Evolutionary conservation across 257 asterid species (phyloP).

Genomic region (Anisodus acutangulus): DNA sequence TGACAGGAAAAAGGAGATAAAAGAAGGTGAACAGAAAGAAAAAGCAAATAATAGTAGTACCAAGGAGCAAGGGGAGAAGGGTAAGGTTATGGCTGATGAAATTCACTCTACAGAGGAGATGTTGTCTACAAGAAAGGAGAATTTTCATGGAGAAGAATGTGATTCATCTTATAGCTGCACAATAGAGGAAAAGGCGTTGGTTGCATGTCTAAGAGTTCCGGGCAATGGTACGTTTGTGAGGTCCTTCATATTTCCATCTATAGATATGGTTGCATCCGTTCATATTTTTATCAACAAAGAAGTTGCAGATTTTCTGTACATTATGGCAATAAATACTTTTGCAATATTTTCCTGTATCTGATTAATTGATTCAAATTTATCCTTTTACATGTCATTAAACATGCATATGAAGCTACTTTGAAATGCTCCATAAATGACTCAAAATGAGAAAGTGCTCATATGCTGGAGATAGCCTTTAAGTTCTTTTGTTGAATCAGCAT

Average conservation of each 20-base stretch:
- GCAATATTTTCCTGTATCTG: background rate
- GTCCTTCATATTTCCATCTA: background rate
- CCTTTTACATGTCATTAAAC: background rate
- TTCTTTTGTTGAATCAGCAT: background rate
- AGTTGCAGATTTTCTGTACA: background rate
- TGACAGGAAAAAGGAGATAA: background rate
- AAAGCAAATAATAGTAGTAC: constrained; percentile 35
- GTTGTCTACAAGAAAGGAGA: constrained; percentile 42
- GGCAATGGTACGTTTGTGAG: constrained; percentile 66
- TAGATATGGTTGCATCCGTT: background rate
- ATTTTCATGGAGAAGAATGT: constrained; percentile 56
- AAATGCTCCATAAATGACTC: background rate
- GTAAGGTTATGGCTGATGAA: constrained; percentile 41
- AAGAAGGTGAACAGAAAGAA: constrained; percentile 23
- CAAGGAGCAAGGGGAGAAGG: constrained; percentile 35
- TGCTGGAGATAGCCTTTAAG: background rate
- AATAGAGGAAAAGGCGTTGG: constrained; percentile 62
- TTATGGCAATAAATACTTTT: background rate
- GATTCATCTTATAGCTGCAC: constrained; percentile 80
- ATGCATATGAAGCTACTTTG: background rate
- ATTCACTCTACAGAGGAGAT: constrained; percentile 39
- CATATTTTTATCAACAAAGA: background rate
- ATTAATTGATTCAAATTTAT: background rate
- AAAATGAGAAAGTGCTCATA: background rate
- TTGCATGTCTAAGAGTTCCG: constrained; percentile 89